Evolutionary conservation across 1,284 basidiomycete genomes (phyloP).

Genomic region (Malassezia equina): DNA sequence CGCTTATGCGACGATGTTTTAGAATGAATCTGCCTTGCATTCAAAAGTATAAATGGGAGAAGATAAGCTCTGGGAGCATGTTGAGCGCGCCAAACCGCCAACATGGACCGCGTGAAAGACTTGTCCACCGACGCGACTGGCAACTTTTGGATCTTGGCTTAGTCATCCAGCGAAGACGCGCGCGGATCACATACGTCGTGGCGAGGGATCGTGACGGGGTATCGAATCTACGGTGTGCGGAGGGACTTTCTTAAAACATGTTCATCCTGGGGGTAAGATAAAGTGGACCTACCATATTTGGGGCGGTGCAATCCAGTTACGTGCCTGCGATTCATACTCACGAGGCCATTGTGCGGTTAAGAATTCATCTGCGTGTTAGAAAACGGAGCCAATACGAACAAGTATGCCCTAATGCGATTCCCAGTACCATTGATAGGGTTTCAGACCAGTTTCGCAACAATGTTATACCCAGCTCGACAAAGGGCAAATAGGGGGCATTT

Average conservation of each 20-base stretch:
- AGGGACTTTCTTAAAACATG: not conserved
- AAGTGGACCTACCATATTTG: constrained; percentile 59
- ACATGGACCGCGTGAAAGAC: not conserved
- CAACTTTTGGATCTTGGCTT: not conserved
- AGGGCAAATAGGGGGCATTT: constrained; percentile 85
- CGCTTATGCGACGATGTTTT: not conserved
- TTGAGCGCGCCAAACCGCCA: not conserved
- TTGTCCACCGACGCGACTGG: not conserved
- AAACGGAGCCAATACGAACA: constrained; percentile 25
- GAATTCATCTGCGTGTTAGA: constrained; percentile 58
- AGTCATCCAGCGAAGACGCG: too few relatives aligned
- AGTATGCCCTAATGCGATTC: constrained; percentile 34
- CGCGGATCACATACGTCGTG: too few relatives aligned
- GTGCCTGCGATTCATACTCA: constrained; percentile 71
- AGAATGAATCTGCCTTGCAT: not conserved
- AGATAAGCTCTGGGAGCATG: not conserved
- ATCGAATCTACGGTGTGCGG: not conserved
- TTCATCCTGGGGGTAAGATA: not conserved
- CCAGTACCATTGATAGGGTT: constrained; percentile 34
- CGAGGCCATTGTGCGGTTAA: constrained; percentile 85
- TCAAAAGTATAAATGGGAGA: not conserved
- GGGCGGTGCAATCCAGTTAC: constrained; percentile 68
- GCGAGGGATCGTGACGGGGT: too few relatives aligned
- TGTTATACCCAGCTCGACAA: constrained; percentile 80
- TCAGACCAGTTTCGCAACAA: constrained; percentile 62